These are phyloP conservation scores for Vigna radiata DNA, from an alignment of 306 rosid species.

Conservation along the genomic window DNA sequence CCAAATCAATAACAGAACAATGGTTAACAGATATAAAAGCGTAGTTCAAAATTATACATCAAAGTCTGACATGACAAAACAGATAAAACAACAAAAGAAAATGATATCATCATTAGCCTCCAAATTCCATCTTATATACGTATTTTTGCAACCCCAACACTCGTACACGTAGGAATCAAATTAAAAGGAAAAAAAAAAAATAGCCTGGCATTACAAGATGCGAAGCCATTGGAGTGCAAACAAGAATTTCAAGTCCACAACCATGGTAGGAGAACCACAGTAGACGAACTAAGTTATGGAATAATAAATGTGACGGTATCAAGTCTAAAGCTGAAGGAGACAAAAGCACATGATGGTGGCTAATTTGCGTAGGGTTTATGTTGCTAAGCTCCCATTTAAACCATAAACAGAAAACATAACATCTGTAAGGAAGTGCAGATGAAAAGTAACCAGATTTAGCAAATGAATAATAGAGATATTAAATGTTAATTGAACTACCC, in stretches of 20 bases:
- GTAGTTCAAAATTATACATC: slow-evolving; percentile 1
- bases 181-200: not conserved
- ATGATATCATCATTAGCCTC: not conserved
- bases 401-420: not conserved
- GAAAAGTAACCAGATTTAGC: slow-evolving; percentile 25
- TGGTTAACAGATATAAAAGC: slow-evolving; percentile 19
- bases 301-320: slow-evolving; percentile 19
- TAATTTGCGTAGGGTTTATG: slow-evolving; percentile 11
- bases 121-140: slow-evolving; percentile 14
- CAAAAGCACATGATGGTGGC: slow-evolving; percentile 13
- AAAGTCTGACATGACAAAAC: not conserved
- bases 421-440: slow-evolving; percentile 17
- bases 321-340: slow-evolving; percentile 19
- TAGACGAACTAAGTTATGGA: slow-evolving; percentile 15
- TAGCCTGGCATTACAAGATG: slow-evolving; percentile 18
- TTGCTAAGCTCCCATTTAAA: slow-evolving; percentile 25
- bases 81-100: slow-evolving; percentile 5
- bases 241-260: slow-evolving; percentile 21
- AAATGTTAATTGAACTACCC: slow-evolving; percentile 18
- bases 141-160: slow-evolving; percentile 11
- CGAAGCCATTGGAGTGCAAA: not conserved
- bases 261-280: slow-evolving; percentile 16
- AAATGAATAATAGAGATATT: slow-evolving; percentile 18
- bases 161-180: not conserved
- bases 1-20: slow-evolving; percentile 46